These are phyloP conservation scores for Pythium folliculosum DNA, from an alignment of 352 stramenopile genomes.

Conservation along the genomic window DNA sequence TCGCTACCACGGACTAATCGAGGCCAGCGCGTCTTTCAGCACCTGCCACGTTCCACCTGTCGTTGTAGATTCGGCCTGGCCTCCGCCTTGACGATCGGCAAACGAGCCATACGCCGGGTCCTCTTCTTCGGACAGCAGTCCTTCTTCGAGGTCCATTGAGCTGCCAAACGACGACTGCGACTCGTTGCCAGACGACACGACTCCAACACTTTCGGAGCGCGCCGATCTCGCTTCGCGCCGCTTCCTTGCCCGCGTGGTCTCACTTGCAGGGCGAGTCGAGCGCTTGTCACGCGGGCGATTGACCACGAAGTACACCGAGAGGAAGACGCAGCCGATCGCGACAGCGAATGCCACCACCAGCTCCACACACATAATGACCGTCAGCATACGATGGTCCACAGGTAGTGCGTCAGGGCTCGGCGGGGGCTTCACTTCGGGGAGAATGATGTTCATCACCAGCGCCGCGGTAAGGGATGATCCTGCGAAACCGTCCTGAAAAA, in stretches of 20 bases:
- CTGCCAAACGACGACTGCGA: conserved; percentile 20
- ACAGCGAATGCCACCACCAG: conserved; percentile 82
- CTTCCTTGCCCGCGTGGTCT: conserved; percentile 8
- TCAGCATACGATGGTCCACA: conserved; percentile 81
- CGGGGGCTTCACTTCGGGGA: conserved; percentile 66
- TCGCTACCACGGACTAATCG: conserved; percentile 77
- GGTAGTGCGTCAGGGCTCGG: conserved; percentile 76
- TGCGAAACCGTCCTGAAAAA: conserved; percentile 57
- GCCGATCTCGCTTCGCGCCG: conserved; percentile 11
- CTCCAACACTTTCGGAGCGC: conserved; percentile 8
- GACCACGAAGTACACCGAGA: conserved; percentile 88
- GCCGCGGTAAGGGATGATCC: conserved; percentile 64
- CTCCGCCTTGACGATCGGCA: conserved; percentile 5
- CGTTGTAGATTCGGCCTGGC: conserved; percentile 12
- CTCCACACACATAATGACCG: conserved; percentile 86
- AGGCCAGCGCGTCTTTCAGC: conserved; percentile 54
- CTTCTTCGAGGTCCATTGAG: conserved; percentile 66
- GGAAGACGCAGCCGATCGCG: conserved; percentile 78
- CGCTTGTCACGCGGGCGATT: conserved; percentile 65
- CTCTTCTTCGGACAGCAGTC: conserved; percentile 68
- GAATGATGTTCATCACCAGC: conserved; percentile 69
- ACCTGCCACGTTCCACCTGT: conserved; percentile 44
- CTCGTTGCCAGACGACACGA: conserved; percentile 14
- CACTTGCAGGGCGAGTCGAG: neutral
- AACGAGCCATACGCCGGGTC: conserved; percentile 75